Conservation (phyloP, 768 basidiomycete species). For the Lactifluus echinatus region DNA sequence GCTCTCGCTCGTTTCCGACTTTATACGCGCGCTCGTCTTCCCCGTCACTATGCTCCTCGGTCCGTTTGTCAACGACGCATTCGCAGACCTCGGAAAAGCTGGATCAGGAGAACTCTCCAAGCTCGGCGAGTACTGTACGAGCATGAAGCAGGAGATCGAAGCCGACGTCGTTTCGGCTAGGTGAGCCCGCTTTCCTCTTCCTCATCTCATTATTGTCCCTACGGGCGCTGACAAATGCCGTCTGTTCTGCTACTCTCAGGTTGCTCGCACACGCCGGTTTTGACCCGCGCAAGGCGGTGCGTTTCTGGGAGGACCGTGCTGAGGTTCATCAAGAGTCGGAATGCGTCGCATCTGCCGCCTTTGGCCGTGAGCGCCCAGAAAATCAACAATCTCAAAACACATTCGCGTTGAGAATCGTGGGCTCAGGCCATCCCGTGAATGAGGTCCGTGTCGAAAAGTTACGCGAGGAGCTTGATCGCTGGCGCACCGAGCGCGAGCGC, state of each 20-base stretch:
- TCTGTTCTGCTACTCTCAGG: constrained; percentile 42
- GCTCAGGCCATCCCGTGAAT: constrained; percentile 59
- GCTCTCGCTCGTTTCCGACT: constrained; percentile 66
- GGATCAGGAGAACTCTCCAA: constrained; percentile 69
- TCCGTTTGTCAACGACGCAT: constrained; percentile 91
- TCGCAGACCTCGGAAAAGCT: constrained; percentile 71
- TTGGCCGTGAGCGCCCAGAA: constrained; percentile 26
- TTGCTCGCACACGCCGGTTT: constrained; percentile 90
- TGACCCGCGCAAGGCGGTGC: constrained; percentile 72
- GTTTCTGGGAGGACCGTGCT: constrained; percentile 69
- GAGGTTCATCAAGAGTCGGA: constrained; percentile 33
- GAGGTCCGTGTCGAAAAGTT: constrained; percentile 54
- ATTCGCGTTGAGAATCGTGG: constrained; percentile 40
- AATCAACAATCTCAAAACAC: constrained; percentile 16
- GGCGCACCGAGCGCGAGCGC: constrained; percentile 46
- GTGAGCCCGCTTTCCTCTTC: constrained; percentile 32
- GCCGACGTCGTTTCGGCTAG: constrained; percentile 84
- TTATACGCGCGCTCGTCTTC: constrained; percentile 72
- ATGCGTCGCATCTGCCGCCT: constrained; percentile 27
- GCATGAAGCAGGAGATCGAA: constrained; percentile 79
- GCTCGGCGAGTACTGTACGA: constrained; percentile 68
- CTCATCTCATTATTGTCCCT: background rate
- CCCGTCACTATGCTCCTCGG: constrained; percentile 88
- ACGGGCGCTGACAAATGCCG: constrained; percentile 3
- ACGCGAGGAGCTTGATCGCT: constrained; percentile 58